Conservation (phyloP, 148 eudicot genomes). For the Diospyros kaki region DNA sequence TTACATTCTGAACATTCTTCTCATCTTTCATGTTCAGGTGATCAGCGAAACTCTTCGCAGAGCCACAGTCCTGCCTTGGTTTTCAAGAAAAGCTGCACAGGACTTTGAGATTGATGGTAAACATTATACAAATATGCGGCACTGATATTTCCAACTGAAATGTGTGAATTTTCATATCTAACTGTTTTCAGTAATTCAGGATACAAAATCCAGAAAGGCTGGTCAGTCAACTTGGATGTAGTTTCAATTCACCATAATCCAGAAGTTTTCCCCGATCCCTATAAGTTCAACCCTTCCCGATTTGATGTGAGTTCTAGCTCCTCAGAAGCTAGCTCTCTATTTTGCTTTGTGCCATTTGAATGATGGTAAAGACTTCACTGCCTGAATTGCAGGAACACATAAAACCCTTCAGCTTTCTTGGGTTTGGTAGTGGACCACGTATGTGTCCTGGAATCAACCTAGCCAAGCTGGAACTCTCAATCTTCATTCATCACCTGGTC, state of each 20-base stretch:
- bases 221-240: constrained; percentile 55
- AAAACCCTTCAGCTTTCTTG: constrained; percentile 43
- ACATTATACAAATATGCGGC: neutral
- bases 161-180: neutral
- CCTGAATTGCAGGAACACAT: constrained; percentile 30
- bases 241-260: constrained; percentile 51
- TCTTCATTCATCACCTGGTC: constrained; percentile 42
- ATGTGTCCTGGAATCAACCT: constrained; percentile 55
- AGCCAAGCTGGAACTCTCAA: constrained; percentile 40
- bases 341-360: constrained; percentile 1
- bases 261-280: constrained; percentile 29
- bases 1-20: neutral
- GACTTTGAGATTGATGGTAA: constrained; percentile 46
- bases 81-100: constrained; percentile 45
- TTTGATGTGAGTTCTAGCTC: constrained; percentile 27
- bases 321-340: neutral
- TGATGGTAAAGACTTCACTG: neutral
- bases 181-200: constrained; percentile 16
- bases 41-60: constrained; percentile 44
- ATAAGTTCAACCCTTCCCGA: constrained; percentile 44
- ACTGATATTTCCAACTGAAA: neutral
- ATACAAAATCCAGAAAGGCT: constrained; percentile 35
- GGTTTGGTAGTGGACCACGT: constrained; percentile 45
- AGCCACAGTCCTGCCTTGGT: constrained; percentile 51
- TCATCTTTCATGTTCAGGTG: constrained; percentile 22